Percentiles rank a stretch among this genome's conserved stretches.
phyloP scores from a whole-genome alignment of 2,329 filamentous ascomycete genomes.

The Fusarium abutilonis region DNA sequence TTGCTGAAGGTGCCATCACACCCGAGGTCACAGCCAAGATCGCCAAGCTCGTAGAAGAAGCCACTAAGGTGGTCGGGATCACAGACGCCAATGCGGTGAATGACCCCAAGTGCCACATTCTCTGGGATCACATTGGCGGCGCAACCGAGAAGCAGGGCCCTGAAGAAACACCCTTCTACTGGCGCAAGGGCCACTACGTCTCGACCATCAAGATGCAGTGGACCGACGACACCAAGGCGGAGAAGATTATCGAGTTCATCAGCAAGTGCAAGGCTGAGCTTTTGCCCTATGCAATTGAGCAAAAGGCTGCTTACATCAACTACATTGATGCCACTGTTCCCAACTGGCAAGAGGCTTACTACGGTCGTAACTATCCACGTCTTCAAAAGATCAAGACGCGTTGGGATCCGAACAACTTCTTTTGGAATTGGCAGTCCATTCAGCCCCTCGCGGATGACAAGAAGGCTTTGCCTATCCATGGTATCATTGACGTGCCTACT shows the following conservation, averaged over 20 bases:
- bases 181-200: slow-evolving; percentile 4
- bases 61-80: background rate
- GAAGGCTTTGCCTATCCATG: background rate
- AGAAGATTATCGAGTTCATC: background rate
- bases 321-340: background rate
- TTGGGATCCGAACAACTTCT: background rate
- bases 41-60: background rate
- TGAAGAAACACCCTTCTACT: background rate
- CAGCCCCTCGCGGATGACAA: background rate
- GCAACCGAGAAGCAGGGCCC: background rate
- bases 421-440: background rate
- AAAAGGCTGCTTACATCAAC: background rate
- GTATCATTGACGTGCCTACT: background rate
- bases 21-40: background rate
- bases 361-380: background rate
- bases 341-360: background rate
- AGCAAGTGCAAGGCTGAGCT: background rate
- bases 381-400: slow-evolving; percentile 1
- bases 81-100: background rate
- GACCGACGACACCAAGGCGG: background rate
- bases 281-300: background rate
- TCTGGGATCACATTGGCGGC: slow-evolving; percentile 13
- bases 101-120: slow-evolving; percentile 9
- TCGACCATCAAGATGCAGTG: background rate
- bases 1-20: slow-evolving; percentile 10